phyloP scores from a whole-genome alignment of 2,329 filamentous ascomycete genomes.

The Trichophyton equinum region DNA sequence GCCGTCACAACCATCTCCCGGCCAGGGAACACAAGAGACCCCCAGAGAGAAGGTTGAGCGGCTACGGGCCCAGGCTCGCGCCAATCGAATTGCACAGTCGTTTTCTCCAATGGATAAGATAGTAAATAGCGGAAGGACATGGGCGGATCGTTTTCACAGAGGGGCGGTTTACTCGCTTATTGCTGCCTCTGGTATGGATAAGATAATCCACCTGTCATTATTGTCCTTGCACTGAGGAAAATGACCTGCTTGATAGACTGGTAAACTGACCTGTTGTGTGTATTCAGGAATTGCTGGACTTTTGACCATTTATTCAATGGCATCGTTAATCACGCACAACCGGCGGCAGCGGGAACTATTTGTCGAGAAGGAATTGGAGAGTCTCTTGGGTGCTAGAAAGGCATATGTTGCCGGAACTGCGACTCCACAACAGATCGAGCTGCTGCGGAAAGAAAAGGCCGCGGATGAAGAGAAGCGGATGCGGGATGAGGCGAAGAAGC shows the following conservation, averaged over 20 bases:
- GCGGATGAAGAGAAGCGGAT: slow-evolving; percentile 31
- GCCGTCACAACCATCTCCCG: slow-evolving; percentile 8
- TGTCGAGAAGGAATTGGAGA: slow-evolving; percentile 39
- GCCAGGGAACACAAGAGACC: slow-evolving; percentile 38
- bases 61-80: slow-evolving; percentile 54
- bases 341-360: slow-evolving; percentile 51
- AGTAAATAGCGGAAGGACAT: slow-evolving; percentile 41
- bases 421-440: slow-evolving; percentile 30
- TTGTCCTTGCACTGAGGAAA: background rate
- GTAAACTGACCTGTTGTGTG: background rate
- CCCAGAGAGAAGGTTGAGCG: slow-evolving; percentile 58
- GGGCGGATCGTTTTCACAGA: slow-evolving; percentile 50
- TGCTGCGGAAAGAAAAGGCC: slow-evolving; percentile 35
- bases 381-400: slow-evolving; percentile 30
- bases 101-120: slow-evolving; percentile 44
- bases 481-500: slow-evolving; percentile 28
- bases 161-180: slow-evolving; percentile 49
- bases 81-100: slow-evolving; percentile 49
- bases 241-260: background rate
- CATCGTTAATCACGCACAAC: slow-evolving; percentile 56
- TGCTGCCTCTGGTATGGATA: slow-evolving; percentile 44
- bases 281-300: slow-evolving; percentile 44
- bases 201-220: background rate
- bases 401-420: slow-evolving; percentile 31
- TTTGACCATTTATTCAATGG: slow-evolving; percentile 51